A percentile compares a stretch with the other conserved stretches of the same genome.
Conservation (phyloP, 306 rosid species). For the Malus fusca region DNA sequence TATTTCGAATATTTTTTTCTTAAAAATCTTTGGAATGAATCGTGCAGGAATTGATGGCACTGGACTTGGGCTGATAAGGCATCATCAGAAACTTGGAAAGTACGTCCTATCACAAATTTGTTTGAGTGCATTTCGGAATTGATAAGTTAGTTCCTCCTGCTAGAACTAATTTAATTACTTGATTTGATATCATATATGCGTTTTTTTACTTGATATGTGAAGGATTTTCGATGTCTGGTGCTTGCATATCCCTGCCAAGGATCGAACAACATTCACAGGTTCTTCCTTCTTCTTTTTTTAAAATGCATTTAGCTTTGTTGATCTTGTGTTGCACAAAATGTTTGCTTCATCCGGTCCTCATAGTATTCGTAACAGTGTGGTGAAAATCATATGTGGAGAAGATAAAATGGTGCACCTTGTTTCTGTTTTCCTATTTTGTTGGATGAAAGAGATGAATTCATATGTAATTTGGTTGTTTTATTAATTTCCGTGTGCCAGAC, state of each 20-base stretch:
- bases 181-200: not conserved
- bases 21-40: not conserved
- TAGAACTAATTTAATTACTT: not conserved
- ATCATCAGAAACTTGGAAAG: conserved; percentile 67
- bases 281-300: not conserved
- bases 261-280: conserved; percentile 75
- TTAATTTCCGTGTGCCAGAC: conserved; percentile 34
- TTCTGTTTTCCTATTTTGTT: not conserved
- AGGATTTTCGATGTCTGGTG: conserved; percentile 80
- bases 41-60: conserved; percentile 70
- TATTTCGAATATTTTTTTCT: not conserved
- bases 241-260: conserved; percentile 80
- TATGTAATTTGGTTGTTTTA: conserved; percentile 6
- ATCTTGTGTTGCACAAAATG: not conserved
- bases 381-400: not conserved
- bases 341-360: not conserved
- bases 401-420: not conserved
- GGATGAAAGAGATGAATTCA: not conserved
- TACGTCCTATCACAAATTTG: conserved; percentile 22
- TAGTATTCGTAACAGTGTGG: not conserved
- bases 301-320: not conserved
- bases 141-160: not conserved
- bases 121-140: not conserved
- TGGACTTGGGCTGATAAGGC: conserved; percentile 72
- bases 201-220: conserved; percentile 15